Conservation (phyloP, 345 rosid species). For the Eucalyptus pauciflora region DNA sequence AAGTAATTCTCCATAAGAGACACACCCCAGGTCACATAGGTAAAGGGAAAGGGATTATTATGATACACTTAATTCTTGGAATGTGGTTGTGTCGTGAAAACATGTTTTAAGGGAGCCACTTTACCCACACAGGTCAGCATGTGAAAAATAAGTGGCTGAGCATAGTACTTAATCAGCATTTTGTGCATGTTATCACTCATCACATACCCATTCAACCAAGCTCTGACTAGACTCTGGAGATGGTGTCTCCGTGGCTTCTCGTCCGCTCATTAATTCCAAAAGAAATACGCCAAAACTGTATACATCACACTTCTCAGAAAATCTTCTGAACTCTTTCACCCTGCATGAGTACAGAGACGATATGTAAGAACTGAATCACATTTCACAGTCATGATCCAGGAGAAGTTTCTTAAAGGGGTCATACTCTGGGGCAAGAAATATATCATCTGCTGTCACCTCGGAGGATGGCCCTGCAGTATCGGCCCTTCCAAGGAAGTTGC, state of each 20-base stretch:
- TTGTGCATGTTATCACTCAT: not conserved
- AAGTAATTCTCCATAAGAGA: not conserved
- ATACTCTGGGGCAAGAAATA: conserved; percentile 88
- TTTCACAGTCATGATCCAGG: not conserved
- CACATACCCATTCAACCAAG: conserved; percentile 74
- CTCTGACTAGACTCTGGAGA: conserved; percentile 45
- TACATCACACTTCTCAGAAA: conserved; percentile 84
- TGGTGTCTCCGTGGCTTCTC: conserved; percentile 53
- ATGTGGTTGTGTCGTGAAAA: not conserved
- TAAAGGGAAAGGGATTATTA: not conserved
- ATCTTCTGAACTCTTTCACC: conserved; percentile 74
- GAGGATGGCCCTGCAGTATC: conserved; percentile 77
- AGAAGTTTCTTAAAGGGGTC: not conserved
- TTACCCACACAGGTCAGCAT: not conserved
- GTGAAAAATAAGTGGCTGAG: not conserved
- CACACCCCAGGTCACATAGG: not conserved
- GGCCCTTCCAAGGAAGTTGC: conserved; percentile 62
- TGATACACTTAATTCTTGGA: not conserved
- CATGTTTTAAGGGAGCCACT: not conserved
- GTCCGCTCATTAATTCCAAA: conserved; percentile 68
- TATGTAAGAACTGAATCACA: not conserved
- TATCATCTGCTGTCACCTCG: conserved; percentile 57
- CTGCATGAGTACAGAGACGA: conserved; percentile 11
- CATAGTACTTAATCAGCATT: not conserved
- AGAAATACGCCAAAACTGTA: conserved; percentile 94